phyloP scores from a whole-genome alignment of 1,139 yeast genomes.

The Lodderomyces oxycetoniae region DNA sequence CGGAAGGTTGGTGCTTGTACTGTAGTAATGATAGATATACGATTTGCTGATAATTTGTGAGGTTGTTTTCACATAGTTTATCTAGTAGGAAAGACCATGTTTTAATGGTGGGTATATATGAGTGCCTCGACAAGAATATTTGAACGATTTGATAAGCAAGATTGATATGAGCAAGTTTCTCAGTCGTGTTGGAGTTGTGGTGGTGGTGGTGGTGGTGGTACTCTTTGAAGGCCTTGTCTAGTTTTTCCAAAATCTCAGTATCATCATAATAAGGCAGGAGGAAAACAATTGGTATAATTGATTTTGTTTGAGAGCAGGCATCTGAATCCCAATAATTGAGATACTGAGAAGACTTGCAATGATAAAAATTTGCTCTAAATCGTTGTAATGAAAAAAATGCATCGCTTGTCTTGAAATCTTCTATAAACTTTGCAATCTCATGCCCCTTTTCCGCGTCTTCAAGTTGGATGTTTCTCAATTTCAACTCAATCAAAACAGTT shows the following conservation, averaged over 20 bases:
- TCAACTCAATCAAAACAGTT: slow-evolving; percentile 24
- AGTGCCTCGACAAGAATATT: slow-evolving; percentile 17
- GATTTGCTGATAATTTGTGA: slow-evolving; percentile 26
- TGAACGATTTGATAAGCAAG: slow-evolving; percentile 20
- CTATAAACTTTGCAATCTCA: slow-evolving; percentile 11
- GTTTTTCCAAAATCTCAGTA: slow-evolving; percentile 17
- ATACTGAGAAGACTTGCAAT: slow-evolving; percentile 31
- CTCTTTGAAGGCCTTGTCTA: slow-evolving; percentile 17
- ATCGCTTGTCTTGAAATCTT: slow-evolving; percentile 14
- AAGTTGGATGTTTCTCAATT: slow-evolving; percentile 13
- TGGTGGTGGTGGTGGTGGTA: slow-evolving; percentile 7
- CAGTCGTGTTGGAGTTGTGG: slow-evolving; percentile 5
- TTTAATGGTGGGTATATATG: slow-evolving; percentile 21
- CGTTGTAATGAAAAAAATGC: slow-evolving; percentile 19
- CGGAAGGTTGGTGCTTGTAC: slow-evolving; percentile 19
- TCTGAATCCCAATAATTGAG: slow-evolving; percentile 26
- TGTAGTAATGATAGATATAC: slow-evolving; percentile 24
- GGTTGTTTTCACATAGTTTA: slow-evolving; percentile 19
- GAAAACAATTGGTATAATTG: slow-evolving; percentile 2
- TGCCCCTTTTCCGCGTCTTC: slow-evolving; percentile 3
- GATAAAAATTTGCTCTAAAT: slow-evolving; percentile 12
- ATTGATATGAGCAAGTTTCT: slow-evolving; percentile 19
- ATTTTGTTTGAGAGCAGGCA: slow-evolving; percentile 4
- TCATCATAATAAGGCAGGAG: slow-evolving; percentile 8
- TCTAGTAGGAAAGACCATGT: slow-evolving; percentile 26